Conservation (phyloP, 495 filamentous ascomycete species). For the Aspergillus taichungensis region DNA sequence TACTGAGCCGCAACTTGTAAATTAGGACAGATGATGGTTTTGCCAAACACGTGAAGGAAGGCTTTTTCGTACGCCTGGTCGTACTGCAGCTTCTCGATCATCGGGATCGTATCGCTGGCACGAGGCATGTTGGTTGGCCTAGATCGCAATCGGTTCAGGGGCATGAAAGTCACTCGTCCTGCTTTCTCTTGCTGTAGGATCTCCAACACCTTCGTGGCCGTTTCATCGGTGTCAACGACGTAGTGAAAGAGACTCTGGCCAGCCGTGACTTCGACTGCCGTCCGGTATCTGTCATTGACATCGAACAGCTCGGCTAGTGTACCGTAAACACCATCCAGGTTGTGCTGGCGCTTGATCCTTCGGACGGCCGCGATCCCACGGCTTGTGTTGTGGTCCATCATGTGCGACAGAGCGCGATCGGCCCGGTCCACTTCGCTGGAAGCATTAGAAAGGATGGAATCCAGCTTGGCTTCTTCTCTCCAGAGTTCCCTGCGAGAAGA, state of each 20-base stretch:
- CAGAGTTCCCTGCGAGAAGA: conserved; percentile 52
- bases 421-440: conserved; percentile 64
- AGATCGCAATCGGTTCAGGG: conserved; percentile 67
- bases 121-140: conserved; percentile 67
- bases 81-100: conserved; percentile 79
- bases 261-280: conserved; percentile 86
- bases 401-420: conserved; percentile 65
- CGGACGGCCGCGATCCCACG: conserved; percentile 76
- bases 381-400: conserved; percentile 83
- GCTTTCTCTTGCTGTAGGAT: conserved; percentile 67
- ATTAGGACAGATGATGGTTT: conserved; percentile 88
- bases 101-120: conserved; percentile 74
- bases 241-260: conserved; percentile 93
- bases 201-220: conserved; percentile 71
- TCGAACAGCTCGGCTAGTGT: conserved; percentile 85
- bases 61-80: conserved; percentile 71
- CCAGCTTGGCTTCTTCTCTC: conserved; percentile 81
- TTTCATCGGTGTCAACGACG: conserved; percentile 87
- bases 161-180: conserved; percentile 94
- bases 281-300: conserved; percentile 75
- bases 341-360: conserved; percentile 63
- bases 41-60: conserved; percentile 89
- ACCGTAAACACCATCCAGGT: conserved; percentile 83
- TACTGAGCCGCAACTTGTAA: conserved; percentile 79
- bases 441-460: conserved; percentile 66